A percentile compares a stretch with the other conserved stretches of the same genome.
phyloP scores from a whole-genome alignment of 805 yeast species.

The Starmera amethionina region DNA sequence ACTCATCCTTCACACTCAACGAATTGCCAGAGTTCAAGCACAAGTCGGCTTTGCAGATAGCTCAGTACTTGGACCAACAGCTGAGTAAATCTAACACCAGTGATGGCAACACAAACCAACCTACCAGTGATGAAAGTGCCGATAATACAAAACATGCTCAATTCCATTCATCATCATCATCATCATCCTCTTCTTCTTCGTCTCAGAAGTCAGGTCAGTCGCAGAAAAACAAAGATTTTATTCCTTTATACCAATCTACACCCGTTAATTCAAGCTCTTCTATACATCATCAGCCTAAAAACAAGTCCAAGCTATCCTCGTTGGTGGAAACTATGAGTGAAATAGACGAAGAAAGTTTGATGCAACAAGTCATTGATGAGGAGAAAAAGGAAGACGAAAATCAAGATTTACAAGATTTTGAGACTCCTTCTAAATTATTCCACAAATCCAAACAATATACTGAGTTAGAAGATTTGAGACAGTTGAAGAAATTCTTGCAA shows the following conservation, averaged over 20 bases:
- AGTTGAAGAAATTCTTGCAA: slow-evolving; percentile 8
- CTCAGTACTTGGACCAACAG: slow-evolving; percentile 9
- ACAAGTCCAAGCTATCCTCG: slow-evolving; percentile 14
- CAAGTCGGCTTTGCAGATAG: slow-evolving; percentile 6
- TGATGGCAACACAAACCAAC: neutral
- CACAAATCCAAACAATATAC: slow-evolving; percentile 1
- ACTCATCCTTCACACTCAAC: neutral
- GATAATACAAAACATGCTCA: neutral
- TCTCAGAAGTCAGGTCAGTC: slow-evolving; percentile 1
- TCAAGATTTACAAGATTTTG: neutral
- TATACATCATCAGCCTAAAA: slow-evolving; percentile 14
- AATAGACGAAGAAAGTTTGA: neutral
- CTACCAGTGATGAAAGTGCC: neutral
- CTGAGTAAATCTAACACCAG: neutral
- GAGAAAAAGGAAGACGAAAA: slow-evolving; percentile 6
- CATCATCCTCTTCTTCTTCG: neutral
- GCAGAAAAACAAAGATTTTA: slow-evolving; percentile 11
- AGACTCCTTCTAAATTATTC: slow-evolving; percentile 15
- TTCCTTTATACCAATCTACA: slow-evolving; percentile 17
- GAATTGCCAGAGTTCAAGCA: slow-evolving; percentile 8
- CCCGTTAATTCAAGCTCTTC: slow-evolving; percentile 9
- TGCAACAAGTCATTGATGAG: neutral
- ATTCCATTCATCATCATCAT: neutral
- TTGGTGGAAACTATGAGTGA: slow-evolving; percentile 10
- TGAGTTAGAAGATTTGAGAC: slow-evolving; percentile 13